phyloP scores from a whole-genome alignment of 345 rosid species.

The Ceriops decandra region DNA sequence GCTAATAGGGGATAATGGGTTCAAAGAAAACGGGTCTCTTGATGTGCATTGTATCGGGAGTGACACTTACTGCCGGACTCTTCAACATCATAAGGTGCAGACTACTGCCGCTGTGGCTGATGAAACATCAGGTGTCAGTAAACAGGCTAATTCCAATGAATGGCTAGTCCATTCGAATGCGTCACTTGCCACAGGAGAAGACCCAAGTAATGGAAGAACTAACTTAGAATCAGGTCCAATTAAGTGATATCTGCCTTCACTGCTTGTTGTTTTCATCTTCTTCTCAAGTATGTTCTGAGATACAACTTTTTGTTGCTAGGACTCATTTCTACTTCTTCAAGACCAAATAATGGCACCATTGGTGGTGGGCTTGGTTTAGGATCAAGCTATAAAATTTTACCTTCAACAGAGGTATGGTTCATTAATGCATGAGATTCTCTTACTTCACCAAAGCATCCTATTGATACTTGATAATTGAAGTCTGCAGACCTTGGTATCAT shows the following conservation, averaged over 20 bases:
- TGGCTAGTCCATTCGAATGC: constrained; percentile 29
- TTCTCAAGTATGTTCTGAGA: constrained; percentile 23
- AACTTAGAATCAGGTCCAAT: constrained; percentile 49
- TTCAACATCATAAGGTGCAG: constrained; percentile 47
- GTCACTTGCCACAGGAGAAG: constrained; percentile 32
- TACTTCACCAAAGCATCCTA: not conserved
- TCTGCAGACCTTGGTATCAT: not conserved
- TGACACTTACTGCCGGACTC: constrained; percentile 29
- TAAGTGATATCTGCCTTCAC: constrained; percentile 7
- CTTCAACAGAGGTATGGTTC: constrained; percentile 54
- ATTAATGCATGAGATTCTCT: constrained; percentile 1
- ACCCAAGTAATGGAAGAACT: constrained; percentile 53
- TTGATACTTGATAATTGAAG: constrained; percentile 3
- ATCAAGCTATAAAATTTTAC: constrained; percentile 47
- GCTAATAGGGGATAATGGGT: constrained; percentile 49
- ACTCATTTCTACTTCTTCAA: constrained; percentile 44
- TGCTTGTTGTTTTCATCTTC: constrained; percentile 3
- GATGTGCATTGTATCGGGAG: constrained; percentile 35
- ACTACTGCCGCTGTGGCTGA: constrained; percentile 41
- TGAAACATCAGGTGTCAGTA: constrained; percentile 42
- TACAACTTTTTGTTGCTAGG: constrained; percentile 43
- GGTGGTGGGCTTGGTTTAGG: constrained; percentile 52
- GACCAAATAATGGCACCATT: constrained; percentile 41
- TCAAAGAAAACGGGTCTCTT: constrained; percentile 44
- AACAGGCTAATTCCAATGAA: constrained; percentile 40